phyloP scores from a whole-genome alignment of 257 asterid species.

The Salvia hispanica region DNA sequence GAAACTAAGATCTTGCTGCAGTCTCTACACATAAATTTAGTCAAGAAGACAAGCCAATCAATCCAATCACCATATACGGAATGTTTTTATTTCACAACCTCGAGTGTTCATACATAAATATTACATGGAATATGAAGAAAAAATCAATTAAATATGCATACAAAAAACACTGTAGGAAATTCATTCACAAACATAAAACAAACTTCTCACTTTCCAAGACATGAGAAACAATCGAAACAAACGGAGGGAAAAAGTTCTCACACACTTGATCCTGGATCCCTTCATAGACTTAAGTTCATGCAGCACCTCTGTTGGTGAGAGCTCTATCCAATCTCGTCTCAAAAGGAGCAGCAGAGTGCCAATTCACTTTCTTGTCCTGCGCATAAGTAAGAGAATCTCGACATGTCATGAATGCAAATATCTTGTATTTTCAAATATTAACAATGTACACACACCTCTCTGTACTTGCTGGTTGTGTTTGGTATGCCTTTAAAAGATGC shows the following conservation, averaged over 20 bases:
- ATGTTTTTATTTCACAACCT: constrained; percentile 30
- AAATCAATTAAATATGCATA: constrained; percentile 33
- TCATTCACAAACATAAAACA: constrained; percentile 44
- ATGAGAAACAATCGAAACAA: constrained; percentile 15
- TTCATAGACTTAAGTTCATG: constrained; percentile 40
- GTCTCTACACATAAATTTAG: too few relatives aligned
- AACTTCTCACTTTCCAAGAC: not conserved
- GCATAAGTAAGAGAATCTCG: constrained; percentile 27
- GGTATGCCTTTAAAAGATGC: constrained; percentile 85
- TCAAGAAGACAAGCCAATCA: constrained; percentile 26
- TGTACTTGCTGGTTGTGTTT: constrained; percentile 87
- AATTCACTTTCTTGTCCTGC: constrained; percentile 87
- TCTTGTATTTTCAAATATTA: constrained; percentile 29
- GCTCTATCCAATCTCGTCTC: constrained; percentile 89
- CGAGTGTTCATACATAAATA: constrained; percentile 21
- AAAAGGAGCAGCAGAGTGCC: constrained; percentile 92
- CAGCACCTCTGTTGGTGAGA: constrained; percentile 45
- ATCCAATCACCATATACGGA: constrained; percentile 33
- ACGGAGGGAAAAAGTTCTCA: constrained; percentile 19
- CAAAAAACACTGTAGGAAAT: constrained; percentile 32
- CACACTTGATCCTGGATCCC: constrained; percentile 28
- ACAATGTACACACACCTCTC: constrained; percentile 62
- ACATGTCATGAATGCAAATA: not conserved
- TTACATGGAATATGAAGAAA: constrained; percentile 10
- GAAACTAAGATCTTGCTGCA: too few relatives aligned